Evolutionary conservation across 2,329 filamentous ascomycete species (phyloP).

Genomic region (Fonsecaea nubica): DNA sequence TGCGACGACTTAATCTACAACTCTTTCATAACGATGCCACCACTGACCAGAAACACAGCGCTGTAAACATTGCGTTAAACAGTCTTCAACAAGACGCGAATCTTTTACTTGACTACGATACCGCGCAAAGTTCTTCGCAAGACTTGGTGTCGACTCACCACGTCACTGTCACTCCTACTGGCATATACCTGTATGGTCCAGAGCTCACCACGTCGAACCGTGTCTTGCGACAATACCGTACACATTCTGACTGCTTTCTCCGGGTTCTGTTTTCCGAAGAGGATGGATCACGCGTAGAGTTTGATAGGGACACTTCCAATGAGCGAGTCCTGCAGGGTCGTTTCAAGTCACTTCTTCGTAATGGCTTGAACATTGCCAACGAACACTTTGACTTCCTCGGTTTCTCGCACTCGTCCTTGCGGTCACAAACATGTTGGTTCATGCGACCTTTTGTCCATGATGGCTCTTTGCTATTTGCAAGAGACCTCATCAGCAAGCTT

Average conservation of each 20-base stretch:
- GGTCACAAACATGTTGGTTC: constrained; percentile 74
- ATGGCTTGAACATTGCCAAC: constrained; percentile 69
- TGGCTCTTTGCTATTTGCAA: constrained; percentile 44
- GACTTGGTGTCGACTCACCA: constrained; percentile 54
- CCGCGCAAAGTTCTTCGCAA: not conserved
- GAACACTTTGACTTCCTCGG: constrained; percentile 71
- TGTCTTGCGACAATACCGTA: constrained; percentile 68
- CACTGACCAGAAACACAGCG: constrained; percentile 39
- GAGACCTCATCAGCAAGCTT: constrained; percentile 53
- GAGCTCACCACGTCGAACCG: constrained; percentile 70
- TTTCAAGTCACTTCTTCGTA: constrained; percentile 65
- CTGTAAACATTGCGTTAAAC: constrained; percentile 22
- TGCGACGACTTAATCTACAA: constrained; percentile 53
- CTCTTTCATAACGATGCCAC: constrained; percentile 34
- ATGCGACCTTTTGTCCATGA: constrained; percentile 56
- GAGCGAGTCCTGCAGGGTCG: constrained; percentile 61
- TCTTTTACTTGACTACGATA: not conserved
- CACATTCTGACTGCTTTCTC: constrained; percentile 68
- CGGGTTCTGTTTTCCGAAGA: constrained; percentile 78
- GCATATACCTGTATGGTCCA: constrained; percentile 57
- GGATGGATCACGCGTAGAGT: constrained; percentile 67
- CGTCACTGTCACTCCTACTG: constrained; percentile 65
- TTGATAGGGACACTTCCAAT: constrained; percentile 59
- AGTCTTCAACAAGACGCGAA: not conserved
- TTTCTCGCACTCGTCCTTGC: constrained; percentile 79